These are phyloP conservation scores for Pleurotus citrinopileatus DNA, from an alignment of 768 basidiomycete genomes.

Conservation along the genomic window DNA sequence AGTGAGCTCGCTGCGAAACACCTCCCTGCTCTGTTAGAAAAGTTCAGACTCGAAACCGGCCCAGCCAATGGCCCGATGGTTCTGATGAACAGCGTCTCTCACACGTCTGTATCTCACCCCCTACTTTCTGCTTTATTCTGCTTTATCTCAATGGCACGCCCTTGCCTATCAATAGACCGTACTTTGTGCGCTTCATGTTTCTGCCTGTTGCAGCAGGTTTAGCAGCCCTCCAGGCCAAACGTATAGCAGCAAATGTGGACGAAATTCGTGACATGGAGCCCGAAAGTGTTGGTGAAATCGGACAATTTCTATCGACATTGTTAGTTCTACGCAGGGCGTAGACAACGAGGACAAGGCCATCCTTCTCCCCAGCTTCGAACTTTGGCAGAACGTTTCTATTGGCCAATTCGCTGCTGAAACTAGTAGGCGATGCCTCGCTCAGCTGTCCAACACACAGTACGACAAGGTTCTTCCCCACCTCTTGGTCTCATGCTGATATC, in stretches of 20 bases:
- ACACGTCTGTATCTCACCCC: constrained; percentile 27
- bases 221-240: constrained; percentile 32
- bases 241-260: constrained; percentile 24
- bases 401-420: no score
- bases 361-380: background rate
- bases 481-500: no score
- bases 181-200: constrained; percentile 36
- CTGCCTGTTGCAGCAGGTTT: constrained; percentile 28
- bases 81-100: constrained; percentile 30
- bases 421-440: no score
- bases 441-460: no score
- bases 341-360: constrained; percentile 1
- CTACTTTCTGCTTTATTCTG: background rate
- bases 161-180: constrained; percentile 27
- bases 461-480: no score
- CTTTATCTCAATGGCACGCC: background rate
- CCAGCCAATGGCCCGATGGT: constrained; percentile 21
- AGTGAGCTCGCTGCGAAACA: constrained; percentile 37
- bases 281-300: constrained; percentile 29
- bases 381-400: background rate
- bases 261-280: constrained; percentile 17
- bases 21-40: constrained; percentile 28
- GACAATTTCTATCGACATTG: constrained; percentile 38
- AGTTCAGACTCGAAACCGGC: constrained; percentile 23
- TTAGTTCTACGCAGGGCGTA: constrained; percentile 36